phyloP scores from a whole-genome alignment of 805 yeast genomes.

The Ogataea glucozyma region DNA sequence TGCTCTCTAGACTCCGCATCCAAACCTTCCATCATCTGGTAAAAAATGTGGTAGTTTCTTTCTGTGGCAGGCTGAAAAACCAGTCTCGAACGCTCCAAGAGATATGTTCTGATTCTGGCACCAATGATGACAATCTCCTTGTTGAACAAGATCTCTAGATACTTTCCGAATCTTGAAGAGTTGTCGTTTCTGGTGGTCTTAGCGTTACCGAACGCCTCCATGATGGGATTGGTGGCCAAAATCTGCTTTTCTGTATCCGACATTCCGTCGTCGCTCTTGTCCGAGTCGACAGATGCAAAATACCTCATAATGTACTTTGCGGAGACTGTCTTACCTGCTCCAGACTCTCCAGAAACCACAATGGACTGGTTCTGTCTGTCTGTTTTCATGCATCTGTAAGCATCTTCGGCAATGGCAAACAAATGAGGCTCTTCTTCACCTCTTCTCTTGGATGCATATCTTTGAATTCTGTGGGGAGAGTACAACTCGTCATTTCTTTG shows the following conservation, averaged over 20 bases:
- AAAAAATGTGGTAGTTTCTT: constrained; percentile 93
- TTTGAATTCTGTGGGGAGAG: constrained; percentile 89
- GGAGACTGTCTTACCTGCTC: constrained; percentile 97
- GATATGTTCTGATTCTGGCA: constrained; percentile 89
- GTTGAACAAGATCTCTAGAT: constrained; percentile 87
- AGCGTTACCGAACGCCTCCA: constrained; percentile 99
- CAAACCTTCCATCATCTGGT: constrained; percentile 82
- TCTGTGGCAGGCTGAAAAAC: constrained; percentile 91
- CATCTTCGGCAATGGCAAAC: constrained; percentile 97
- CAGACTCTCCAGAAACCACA: constrained; percentile 96
- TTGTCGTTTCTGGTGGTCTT: constrained; percentile 96
- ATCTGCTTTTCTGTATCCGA: constrained; percentile 91
- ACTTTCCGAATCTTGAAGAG: constrained; percentile 96
- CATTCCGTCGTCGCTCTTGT: constrained; percentile 57
- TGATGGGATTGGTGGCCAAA: constrained; percentile 93
- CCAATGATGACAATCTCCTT: constrained; percentile 78
- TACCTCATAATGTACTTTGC: constrained; percentile 98
- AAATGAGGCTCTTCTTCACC: constrained; percentile 97
- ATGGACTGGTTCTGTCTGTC: constrained; percentile 89
- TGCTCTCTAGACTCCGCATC: constrained; percentile 52
- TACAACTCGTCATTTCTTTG: constrained; percentile 89
- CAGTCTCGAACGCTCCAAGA: constrained; percentile 89
- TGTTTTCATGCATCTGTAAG: constrained; percentile 89
- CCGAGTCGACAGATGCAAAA: constrained; percentile 86
- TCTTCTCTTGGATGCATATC: constrained; percentile 87